A percentile compares a stretch with the other conserved stretches of the same genome.
Evolutionary conservation across 2,329 filamentous ascomycete species (phyloP).

Genomic region (Colletotrichum spaethianum): DNA sequence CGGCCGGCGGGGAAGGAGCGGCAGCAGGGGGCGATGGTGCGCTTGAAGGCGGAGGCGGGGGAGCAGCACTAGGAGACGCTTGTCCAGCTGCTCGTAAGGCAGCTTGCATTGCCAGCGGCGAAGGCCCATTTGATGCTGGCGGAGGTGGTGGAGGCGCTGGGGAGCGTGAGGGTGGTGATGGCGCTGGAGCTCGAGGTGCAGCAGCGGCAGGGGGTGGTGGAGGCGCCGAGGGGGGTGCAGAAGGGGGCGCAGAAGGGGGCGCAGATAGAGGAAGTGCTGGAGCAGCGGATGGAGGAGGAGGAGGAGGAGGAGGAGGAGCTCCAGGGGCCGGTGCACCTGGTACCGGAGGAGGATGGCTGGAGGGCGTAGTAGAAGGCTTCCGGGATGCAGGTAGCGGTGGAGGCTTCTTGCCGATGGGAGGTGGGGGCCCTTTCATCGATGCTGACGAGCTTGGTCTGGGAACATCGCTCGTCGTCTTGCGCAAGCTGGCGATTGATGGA

Average conservation of each 20-base stretch:
- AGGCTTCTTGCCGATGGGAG: conserved; percentile 83
- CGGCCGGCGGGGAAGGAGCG: conserved; percentile 49
- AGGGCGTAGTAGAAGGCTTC: conserved; percentile 64
- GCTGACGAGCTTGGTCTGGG: conserved; percentile 73
- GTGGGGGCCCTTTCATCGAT: conserved; percentile 79
- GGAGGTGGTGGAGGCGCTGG: conserved; percentile 53
- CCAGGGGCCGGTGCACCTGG: conserved; percentile 50
- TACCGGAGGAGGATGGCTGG: conserved; percentile 52
- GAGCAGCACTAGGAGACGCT: conserved; percentile 53
- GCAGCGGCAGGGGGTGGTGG: conserved; percentile 61
- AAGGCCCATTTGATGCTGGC: conserved; percentile 50
- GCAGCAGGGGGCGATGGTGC: conserved; percentile 60
- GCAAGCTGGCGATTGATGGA: conserved; percentile 71
- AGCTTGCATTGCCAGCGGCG: conserved; percentile 60
- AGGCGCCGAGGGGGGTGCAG: conserved; percentile 57
- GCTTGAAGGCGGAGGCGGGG: conserved; percentile 54
- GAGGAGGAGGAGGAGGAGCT: conserved; percentile 50
- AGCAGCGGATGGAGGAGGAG: conserved; percentile 54
- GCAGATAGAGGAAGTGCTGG: conserved; percentile 56
- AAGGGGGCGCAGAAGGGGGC: conserved; percentile 56
- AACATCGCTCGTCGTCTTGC: conserved; percentile 66
- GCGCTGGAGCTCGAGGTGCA: conserved; percentile 49
- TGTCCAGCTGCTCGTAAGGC: conserved; percentile 61
- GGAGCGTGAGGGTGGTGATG: conserved; percentile 54
- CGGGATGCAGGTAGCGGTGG: conserved; percentile 73